Percentiles rank a stretch among this genome's conserved stretches.
Conservation (phyloP, 345 rosid genomes). For the Euphorbia tirucalli region DNA sequence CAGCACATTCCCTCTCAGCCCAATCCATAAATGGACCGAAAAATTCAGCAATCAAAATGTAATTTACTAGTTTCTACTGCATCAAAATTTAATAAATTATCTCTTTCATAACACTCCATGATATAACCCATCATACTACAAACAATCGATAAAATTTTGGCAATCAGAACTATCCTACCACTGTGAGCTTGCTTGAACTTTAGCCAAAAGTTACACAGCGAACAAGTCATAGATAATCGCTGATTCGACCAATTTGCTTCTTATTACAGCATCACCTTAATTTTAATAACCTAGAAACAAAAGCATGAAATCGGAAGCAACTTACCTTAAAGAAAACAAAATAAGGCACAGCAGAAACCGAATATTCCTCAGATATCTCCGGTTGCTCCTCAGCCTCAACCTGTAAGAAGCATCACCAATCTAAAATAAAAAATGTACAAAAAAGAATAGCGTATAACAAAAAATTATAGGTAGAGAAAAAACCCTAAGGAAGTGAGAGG, state of each 20-base stretch:
- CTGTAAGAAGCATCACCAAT: slow-evolving; percentile 34
- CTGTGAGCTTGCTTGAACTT: not conserved
- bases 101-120: not conserved
- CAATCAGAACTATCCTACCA: not conserved
- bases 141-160: not conserved
- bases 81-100: not conserved
- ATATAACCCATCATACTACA: not conserved
- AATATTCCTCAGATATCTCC: slow-evolving; percentile 72
- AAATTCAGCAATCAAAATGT: not conserved
- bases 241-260: no score
- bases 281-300: not conserved
- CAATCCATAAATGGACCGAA: not conserved
- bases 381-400: slow-evolving; percentile 98
- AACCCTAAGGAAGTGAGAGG: slow-evolving; percentile 75
- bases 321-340: slow-evolving; percentile 85
- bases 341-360: slow-evolving; percentile 87
- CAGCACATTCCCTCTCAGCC: not conserved
- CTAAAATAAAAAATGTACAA: not conserved
- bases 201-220: not conserved
- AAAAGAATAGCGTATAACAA: not conserved
- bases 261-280: not conserved
- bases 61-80: not conserved
- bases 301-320: not conserved
- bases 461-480: not conserved
- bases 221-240: not conserved